These are phyloP conservation scores for Colletotrichum horii DNA, from an alignment of 2,329 filamentous ascomycete species.

Conservation along the genomic window DNA sequence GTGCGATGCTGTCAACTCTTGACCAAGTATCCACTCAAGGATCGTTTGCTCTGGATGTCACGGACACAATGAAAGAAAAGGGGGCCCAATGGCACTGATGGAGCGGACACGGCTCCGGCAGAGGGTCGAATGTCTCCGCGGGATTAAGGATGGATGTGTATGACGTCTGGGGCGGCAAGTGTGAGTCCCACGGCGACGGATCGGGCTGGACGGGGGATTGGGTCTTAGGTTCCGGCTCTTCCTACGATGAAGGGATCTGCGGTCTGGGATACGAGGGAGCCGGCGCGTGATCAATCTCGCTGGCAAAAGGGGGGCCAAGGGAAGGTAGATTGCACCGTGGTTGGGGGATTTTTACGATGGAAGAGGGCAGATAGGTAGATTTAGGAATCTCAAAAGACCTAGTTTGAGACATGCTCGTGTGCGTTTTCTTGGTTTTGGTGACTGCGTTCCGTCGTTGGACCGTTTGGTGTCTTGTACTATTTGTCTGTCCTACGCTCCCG, in stretches of 20 bases:
- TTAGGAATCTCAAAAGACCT: not conserved
- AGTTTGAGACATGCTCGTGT: not conserved
- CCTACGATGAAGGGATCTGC: not conserved
- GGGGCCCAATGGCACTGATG: not conserved
- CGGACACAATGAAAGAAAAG: not conserved
- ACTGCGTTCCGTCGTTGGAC: not conserved
- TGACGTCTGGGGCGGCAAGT: not conserved
- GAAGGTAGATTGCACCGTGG: not conserved
- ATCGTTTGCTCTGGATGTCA: constrained; percentile 7
- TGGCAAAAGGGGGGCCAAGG: not conserved
- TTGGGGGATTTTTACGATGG: not conserved
- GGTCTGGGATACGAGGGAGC: not conserved
- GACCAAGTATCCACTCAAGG: not conserved
- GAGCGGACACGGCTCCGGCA: not conserved
- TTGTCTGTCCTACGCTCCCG: no score
- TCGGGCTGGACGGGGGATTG: not conserved
- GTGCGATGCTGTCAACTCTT: not conserved
- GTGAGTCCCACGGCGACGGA: not conserved
- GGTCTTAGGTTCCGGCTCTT: not conserved
- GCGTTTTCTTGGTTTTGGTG: not conserved
- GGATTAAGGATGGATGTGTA: not conserved
- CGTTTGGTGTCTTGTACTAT: not conserved
- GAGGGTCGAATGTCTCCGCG: not conserved
- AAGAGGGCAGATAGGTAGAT: not conserved
- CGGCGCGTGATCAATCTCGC: not conserved